Conservation (phyloP, 768 basidiomycete genomes). For the Omphalotus guepiniiformis region DNA sequence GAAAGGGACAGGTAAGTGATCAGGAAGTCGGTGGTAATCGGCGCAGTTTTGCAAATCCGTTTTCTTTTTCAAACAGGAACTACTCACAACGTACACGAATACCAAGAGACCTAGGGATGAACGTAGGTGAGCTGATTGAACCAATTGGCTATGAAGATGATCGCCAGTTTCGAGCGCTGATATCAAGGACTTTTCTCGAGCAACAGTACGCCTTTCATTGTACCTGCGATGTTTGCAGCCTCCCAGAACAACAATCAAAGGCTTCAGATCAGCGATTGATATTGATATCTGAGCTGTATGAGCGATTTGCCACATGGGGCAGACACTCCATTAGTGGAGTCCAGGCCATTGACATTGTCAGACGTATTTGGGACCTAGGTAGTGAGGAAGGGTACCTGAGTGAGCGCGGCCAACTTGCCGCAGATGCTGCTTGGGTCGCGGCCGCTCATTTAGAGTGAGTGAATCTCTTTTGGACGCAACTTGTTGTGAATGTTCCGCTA, state of each 20-base stretch:
- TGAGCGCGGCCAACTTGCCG: constrained; percentile 58
- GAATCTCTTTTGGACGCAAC: not conserved
- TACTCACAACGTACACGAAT: constrained; percentile 58
- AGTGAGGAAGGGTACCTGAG: constrained; percentile 65
- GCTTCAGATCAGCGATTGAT: constrained; percentile 49
- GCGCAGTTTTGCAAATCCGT: not conserved
- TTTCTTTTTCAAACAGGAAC: constrained; percentile 35
- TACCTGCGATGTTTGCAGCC: constrained; percentile 53
- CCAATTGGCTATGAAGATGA: not conserved
- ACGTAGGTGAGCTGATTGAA: constrained; percentile 39
- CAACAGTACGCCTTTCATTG: constrained; percentile 57
- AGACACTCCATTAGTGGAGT: constrained; percentile 36
- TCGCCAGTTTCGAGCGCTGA: not conserved
- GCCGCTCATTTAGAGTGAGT: constrained; percentile 63
- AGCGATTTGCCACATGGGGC: constrained; percentile 47
- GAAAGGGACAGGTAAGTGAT: constrained; percentile 41
- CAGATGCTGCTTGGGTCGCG: constrained; percentile 56
- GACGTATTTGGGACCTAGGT: constrained; percentile 53
- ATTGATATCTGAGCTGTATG: constrained; percentile 41
- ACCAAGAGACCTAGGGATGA: constrained; percentile 50
- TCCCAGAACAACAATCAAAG: constrained; percentile 41
- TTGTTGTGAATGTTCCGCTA: not conserved
- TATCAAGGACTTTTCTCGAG: constrained; percentile 40
- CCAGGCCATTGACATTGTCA: constrained; percentile 45
- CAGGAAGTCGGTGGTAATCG: not conserved